Conservation (phyloP, 371 early-diverging fungal genomes). For the Apophysomyces sp. region DNA sequence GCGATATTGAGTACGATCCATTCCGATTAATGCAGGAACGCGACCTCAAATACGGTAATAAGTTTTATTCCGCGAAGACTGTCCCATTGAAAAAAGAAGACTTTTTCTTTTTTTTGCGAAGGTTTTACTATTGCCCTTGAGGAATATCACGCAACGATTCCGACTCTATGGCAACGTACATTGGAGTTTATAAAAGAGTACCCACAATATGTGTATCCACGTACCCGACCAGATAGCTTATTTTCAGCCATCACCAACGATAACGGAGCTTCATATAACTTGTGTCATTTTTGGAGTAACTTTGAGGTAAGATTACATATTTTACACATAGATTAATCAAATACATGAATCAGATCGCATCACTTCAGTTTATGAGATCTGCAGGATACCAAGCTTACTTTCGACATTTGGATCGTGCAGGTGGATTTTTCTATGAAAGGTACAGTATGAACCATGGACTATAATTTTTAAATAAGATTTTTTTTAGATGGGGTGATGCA, state of each 20-base stretch:
- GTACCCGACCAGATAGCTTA: slow-evolving; percentile 40
- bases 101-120: slow-evolving; percentile 35
- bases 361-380: slow-evolving; percentile 62
- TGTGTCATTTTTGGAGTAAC: slow-evolving; percentile 74
- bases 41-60: slow-evolving; percentile 75
- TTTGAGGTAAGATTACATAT: slow-evolving; percentile 19
- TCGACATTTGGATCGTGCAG: slow-evolving; percentile 71
- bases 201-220: slow-evolving; percentile 47
- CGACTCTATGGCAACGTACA: slow-evolving; percentile 77
- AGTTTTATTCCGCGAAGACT: neutral
- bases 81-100: slow-evolving; percentile 2
- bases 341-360: slow-evolving; percentile 10
- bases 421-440: slow-evolving; percentile 76
- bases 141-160: slow-evolving; percentile 84
- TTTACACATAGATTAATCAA: neutral
- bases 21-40: slow-evolving; percentile 81
- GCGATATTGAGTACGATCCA: slow-evolving; percentile 91
- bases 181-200: slow-evolving; percentile 57
- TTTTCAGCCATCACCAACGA: slow-evolving; percentile 34
- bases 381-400: slow-evolving; percentile 78
- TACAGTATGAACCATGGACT: neutral
- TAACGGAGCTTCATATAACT: slow-evolving; percentile 48
- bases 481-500: slow-evolving; percentile 90
- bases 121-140: slow-evolving; percentile 76
- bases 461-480: neutral